Base-by-base conservation (phyloP, 345 rosid species). In the Linum lewisii region DNA sequence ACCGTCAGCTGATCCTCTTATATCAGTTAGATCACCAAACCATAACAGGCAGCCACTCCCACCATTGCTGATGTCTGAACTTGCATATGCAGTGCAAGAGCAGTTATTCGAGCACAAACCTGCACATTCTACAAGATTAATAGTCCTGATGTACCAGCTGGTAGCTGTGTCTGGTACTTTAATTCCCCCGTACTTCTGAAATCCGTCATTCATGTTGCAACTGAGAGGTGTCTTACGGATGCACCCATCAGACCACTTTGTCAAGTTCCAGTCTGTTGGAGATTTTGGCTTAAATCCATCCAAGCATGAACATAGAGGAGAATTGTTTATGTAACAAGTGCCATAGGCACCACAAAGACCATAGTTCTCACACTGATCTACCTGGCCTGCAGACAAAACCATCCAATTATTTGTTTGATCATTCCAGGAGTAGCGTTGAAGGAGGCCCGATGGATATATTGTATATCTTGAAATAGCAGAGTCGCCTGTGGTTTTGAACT, bases 311-410 rank as follows among this genome's bases (percentile, higher is more conserved):
- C 55, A 52, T 52, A 20, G 21, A 4, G 24, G 55, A 8, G 55
- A 52, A 10, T 20, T 52, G 24, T 52, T 2, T 8, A 20, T 20
- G 4, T 21, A 20, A 19, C 55, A 52, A 11, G 13, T 20, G 10
- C 22, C 55, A 52, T 18, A 52, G 19, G 55, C 55, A 52, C 55
- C 55, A 52, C 55, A 52, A 20, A 52, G 23, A 10, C 24, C 55
- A 52, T 52, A 52, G 14, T 10, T 21, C 22, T 52, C 55, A 19
- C 55, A 52, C 22, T 23, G 23, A 52, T 52, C 55, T 20, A n/a
- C 55, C 55, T n/a, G 24, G 4, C 13, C 22, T 52, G 55, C 20
- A 6, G 55, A 11, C 22, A 20, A 9, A 52, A 52, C 24, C 55
- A 8, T 23, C 55, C 24, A 52, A 14, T 5, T 5, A 20, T 52